These are phyloP conservation scores for Dactylellina drechsleri DNA, from an alignment of 2,329 filamentous ascomycete species.

Conservation along the genomic window DNA sequence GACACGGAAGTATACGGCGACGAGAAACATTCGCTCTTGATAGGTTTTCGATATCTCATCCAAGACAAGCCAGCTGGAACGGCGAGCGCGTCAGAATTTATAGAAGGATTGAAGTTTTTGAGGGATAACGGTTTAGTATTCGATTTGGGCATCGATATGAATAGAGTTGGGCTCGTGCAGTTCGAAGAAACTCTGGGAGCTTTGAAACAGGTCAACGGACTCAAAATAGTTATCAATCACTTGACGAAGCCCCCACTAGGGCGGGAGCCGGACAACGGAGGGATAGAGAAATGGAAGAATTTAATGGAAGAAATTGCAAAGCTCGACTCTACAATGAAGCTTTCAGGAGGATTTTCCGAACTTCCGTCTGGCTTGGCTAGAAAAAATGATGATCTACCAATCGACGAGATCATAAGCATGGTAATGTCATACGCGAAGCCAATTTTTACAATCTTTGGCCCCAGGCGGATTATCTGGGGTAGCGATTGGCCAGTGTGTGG, in stretches of 20 bases:
- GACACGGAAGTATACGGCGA: slow-evolving; percentile 72
- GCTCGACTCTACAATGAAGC: slow-evolving; percentile 76
- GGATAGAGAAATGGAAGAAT: slow-evolving; percentile 54
- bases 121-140: slow-evolving; percentile 75
- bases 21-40: slow-evolving; percentile 66
- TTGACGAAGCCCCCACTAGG: slow-evolving; percentile 57
- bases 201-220: slow-evolving; percentile 71
- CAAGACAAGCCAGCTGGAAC: slow-evolving; percentile 78
- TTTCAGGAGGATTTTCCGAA: slow-evolving; percentile 87
- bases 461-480: slow-evolving; percentile 82
- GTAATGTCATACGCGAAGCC: slow-evolving; percentile 62
- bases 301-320: slow-evolving; percentile 14
- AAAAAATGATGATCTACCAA: slow-evolving; percentile 8
- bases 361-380: slow-evolving; percentile 67
- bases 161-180: slow-evolving; percentile 78
- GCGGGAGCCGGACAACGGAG: slow-evolving; percentile 55
- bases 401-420: slow-evolving; percentile 25
- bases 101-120: slow-evolving; percentile 73
- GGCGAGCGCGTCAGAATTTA: slow-evolving; percentile 72
- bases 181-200: slow-evolving; percentile 76
- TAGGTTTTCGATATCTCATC: slow-evolving; percentile 83
- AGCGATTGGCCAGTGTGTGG: slow-evolving; percentile 96
- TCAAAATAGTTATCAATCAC: slow-evolving; percentile 76
- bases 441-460: slow-evolving; percentile 77
- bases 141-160: slow-evolving; percentile 84